Evolutionary conservation across 1,284 basidiomycete genomes (phyloP).

Genomic region (Puccinia hordei): DNA sequence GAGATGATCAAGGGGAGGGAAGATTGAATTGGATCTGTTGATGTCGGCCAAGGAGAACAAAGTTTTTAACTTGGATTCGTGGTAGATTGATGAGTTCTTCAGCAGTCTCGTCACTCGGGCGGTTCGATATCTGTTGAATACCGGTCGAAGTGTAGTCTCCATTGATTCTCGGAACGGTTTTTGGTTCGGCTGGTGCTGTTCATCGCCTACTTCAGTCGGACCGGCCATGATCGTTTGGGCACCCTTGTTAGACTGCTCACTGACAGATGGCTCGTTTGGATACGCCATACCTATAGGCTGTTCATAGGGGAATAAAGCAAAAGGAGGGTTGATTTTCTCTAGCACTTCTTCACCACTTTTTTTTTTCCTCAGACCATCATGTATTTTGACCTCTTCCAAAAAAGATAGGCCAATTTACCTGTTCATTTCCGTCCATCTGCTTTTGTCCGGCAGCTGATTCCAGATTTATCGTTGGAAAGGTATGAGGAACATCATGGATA

Average conservation of each 20-base stretch:
- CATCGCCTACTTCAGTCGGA: neutral
- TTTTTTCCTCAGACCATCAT: neutral
- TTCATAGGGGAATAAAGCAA: too few relatives aligned
- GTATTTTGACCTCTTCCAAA: neutral
- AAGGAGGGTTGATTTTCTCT: neutral
- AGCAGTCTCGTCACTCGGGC: too few relatives aligned
- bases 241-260: too few relatives aligned
- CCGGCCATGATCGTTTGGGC: neutral
- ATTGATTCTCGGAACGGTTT: too few relatives aligned
- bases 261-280: too few relatives aligned
- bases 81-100: too few relatives aligned
- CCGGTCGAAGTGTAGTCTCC: too few relatives aligned
- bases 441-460: neutral
- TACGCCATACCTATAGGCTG: too few relatives aligned
- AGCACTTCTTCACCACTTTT: neutral
- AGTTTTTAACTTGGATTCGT: neutral
- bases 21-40: neutral
- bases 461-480: neutral
- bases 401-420: neutral
- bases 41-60: neutral
- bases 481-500: neutral
- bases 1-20: neutral
- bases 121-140: neutral
- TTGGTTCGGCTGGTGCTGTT: too few relatives aligned
- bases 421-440: neutral